A percentile compares a stretch with the other conserved stretches of the same genome.
These are phyloP conservation scores for Sugiyamaella novakii DNA, from an alignment of 1,139 yeast species.

Conservation along the genomic window DNA sequence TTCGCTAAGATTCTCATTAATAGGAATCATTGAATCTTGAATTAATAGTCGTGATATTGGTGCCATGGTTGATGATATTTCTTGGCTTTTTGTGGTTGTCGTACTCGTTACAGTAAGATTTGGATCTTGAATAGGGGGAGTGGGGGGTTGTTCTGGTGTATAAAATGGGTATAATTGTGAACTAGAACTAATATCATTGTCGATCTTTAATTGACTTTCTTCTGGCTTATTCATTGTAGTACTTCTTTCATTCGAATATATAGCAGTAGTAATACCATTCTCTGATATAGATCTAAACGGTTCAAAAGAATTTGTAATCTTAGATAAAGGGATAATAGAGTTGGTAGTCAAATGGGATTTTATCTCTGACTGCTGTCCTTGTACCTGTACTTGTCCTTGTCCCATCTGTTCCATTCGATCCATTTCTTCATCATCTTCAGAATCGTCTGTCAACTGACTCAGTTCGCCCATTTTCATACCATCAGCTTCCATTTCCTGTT, in stretches of 20 bases:
- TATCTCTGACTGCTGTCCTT: not conserved
- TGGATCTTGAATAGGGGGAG: conserved; percentile 11
- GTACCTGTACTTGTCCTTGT: not conserved
- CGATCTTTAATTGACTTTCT: not conserved
- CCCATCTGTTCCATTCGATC: conserved; percentile 1
- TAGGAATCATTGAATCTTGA: conserved; percentile 8
- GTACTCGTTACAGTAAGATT: not conserved
- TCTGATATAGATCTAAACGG: conserved; percentile 7
- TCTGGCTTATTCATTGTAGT: not conserved
- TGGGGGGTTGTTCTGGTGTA: conserved; percentile 14
- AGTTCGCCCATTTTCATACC: conserved; percentile 15
- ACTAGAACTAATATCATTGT: not conserved
- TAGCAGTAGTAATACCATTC: conserved; percentile 3
- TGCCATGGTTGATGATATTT: not conserved
- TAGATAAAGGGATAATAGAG: conserved; percentile 1
- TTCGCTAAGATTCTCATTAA: not conserved
- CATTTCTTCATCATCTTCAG: conserved; percentile 8
- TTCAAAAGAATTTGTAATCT: conserved; percentile 1
- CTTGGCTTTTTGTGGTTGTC: not conserved
- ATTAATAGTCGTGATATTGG: conserved; percentile 10
- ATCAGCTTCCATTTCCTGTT: conserved; percentile 15
- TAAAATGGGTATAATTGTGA: conserved; percentile 11
- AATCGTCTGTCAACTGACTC: conserved; percentile 13
- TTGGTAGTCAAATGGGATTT: not conserved
- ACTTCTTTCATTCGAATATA: conserved; percentile 15